These are phyloP conservation scores for Fusarium siculi DNA, from an alignment of 2,329 filamentous ascomycete genomes.

Conservation along the genomic window DNA sequence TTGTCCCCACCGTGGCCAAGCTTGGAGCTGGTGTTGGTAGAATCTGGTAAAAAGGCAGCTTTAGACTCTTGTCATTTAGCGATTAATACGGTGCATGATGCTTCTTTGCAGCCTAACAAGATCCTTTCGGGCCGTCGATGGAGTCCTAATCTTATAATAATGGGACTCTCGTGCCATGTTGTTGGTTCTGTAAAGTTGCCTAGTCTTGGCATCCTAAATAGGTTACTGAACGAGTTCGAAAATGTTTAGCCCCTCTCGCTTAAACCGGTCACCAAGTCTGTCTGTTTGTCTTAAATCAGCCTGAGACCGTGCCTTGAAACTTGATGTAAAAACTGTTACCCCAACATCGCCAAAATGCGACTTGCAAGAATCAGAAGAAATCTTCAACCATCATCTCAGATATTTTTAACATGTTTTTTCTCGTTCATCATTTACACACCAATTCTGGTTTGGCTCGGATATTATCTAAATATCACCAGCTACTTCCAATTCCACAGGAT, in stretches of 20 bases:
- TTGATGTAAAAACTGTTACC: fast-evolving
- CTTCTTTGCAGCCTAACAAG: neutral
- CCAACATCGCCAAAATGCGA: neutral
- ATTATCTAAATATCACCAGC: neutral
- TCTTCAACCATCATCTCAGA: neutral
- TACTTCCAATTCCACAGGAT: neutral
- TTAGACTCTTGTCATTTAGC: fast-evolving
- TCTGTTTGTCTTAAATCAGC: neutral
- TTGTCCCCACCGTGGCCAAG: conserved; percentile 55
- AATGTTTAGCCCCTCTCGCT: neutral
- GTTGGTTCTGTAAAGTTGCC: neutral
- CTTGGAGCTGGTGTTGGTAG: conserved; percentile 59
- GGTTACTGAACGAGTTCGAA: neutral
- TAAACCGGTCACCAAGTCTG: neutral
- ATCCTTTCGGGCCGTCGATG: neutral
- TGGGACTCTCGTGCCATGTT: neutral
- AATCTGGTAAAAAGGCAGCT: conserved; percentile 32
- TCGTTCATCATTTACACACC: neutral
- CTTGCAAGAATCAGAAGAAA: neutral
- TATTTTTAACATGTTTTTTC: neutral
- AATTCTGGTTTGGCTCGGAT: neutral
- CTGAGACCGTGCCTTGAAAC: neutral
- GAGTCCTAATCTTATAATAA: neutral
- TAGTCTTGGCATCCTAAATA: neutral
- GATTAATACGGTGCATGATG: neutral